phyloP scores from a whole-genome alignment of 2,329 filamentous ascomycete species.

The Thyridium curvatum region DNA sequence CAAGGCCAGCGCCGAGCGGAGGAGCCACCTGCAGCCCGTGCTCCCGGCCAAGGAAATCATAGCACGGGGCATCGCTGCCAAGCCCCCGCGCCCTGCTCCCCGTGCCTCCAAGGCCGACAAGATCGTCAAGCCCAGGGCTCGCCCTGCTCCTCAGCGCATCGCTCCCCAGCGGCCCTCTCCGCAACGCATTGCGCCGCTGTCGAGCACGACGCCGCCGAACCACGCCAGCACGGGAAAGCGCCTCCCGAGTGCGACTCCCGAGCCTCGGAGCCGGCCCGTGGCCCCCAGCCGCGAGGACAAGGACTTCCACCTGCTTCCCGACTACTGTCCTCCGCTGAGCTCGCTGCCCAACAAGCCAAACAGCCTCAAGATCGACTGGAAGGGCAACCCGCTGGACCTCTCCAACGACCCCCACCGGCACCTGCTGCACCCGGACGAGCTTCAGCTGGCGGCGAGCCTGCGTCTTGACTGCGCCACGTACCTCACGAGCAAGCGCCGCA shows the following conservation, averaged over 20 bases:
- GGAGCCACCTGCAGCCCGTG: slow-evolving; percentile 27
- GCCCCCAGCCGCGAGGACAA: slow-evolving; percentile 74
- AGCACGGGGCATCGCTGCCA: slow-evolving; percentile 13
- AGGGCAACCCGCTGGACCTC: slow-evolving; percentile 72
- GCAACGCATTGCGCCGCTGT: slow-evolving; percentile 15
- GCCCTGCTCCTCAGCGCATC: slow-evolving; percentile 4
- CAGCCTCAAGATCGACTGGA: slow-evolving; percentile 80
- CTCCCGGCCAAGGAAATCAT: slow-evolving; percentile 26
- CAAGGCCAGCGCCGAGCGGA: slow-evolving; percentile 31
- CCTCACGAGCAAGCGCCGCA: slow-evolving; percentile 85
- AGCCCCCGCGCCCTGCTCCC: slow-evolving; percentile 15
- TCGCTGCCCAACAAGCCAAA: slow-evolving; percentile 63
- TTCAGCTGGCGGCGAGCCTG: slow-evolving; percentile 69
- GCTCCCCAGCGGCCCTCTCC: slow-evolving; percentile 9
- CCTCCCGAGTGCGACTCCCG: slow-evolving; percentile 6
- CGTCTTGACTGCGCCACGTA: slow-evolving; percentile 84
- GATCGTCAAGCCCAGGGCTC: slow-evolving; percentile 17
- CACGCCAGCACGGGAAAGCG: slow-evolving; percentile 1
- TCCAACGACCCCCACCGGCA: slow-evolving; percentile 62
- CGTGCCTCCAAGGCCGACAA: slow-evolving; percentile 19
- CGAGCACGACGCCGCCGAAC: slow-evolving; percentile 1
- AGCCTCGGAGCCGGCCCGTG: slow-evolving; percentile 32
- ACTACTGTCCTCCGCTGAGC: slow-evolving; percentile 65
- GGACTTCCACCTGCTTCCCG: slow-evolving; percentile 64
- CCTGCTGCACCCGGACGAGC: slow-evolving; percentile 72